Evolutionary conservation across 108 stramenopile species (phyloP), one percentile per base, ranked within the genome.

Genomic region (Cyclostephanos tholiformis): DNA sequence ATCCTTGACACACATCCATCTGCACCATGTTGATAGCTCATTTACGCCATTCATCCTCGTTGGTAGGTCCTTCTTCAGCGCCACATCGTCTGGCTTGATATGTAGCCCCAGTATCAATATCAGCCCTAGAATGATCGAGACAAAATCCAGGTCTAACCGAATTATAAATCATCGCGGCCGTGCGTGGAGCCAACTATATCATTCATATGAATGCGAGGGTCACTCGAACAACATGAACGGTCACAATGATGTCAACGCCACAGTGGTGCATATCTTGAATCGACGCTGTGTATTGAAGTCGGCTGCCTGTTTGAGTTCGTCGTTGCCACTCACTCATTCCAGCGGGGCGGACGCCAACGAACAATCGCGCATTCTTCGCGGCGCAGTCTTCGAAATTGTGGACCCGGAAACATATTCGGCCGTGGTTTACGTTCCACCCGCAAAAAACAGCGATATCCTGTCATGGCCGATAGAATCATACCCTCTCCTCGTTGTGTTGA

Each of bases 401-500:
- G 92, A 93, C 75, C 87, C 88, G 11, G 48, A 81, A 13, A 79
- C 89, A 0, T 93, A 90, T 76, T 82, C 88, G 1, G 87, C 89
- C 2, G 77, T 90, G 12, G 85, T 79, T 2, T 89, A 90, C 63
- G 53, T 81, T 22, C 86, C 87, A 30, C 74, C 74, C 52, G 72
- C 65, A 11, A 49, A 23, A n/a, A 67, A 55, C 2, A 53, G 51
- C 52, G 56, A 35, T 19, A 22, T 4, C 16, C 29, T 43, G 13
- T 6, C 39, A 14, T 0, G 35, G 6, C 35, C 44, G 3, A 63
- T 11, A n/a, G 55, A 82, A 35, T 48, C 59, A 49, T 66, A 57
- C 13, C 93, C 90, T 25, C 83, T 94, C 23, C 71, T 94, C 44
- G 64, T 94, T 13, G 83, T 94, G 1, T 69, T 94, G 41, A 90